Conservation (phyloP, 202 grass and related monocot genomes). For the Musa balbisiana region DNA sequence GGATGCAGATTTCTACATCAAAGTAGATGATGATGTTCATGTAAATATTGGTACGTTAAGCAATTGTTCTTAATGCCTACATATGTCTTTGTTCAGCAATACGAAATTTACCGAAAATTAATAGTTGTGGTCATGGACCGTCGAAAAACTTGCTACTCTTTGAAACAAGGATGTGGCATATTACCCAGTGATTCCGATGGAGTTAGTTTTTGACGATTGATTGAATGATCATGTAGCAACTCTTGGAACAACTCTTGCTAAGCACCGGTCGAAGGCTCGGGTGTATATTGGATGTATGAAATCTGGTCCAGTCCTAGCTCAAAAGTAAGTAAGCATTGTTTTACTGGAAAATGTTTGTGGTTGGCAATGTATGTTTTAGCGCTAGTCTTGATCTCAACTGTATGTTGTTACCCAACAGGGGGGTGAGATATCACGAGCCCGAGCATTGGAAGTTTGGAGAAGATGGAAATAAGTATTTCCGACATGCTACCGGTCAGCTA, state of each 20-base stretch:
- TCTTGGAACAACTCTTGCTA: constrained; percentile 5
- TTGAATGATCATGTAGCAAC: background rate
- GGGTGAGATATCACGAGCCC: background rate
- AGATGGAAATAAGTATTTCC: background rate
- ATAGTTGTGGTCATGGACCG: no score
- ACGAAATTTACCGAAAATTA: no score
- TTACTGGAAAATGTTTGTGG: background rate
- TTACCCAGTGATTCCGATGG: no score
- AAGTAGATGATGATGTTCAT: constrained; percentile 93
- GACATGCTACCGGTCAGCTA: background rate
- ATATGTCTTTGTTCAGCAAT: no score
- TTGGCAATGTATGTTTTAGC: background rate
- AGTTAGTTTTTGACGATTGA: no score
- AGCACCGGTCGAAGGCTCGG: constrained; percentile 9
- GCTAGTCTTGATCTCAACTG: background rate
- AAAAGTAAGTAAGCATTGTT: constrained; percentile 13
- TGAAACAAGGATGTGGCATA: no score
- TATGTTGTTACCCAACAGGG: background rate
- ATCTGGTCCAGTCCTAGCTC: constrained; percentile 10
- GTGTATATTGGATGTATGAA: constrained; percentile 21
- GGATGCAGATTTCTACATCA: constrained; percentile 90
- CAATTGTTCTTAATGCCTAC: no score
- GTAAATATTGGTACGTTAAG: constrained; percentile 68
- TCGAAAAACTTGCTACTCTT: no score
- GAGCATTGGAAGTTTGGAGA: background rate